These are phyloP conservation scores for Linnemannia hyalina DNA, from an alignment of 192 early-diverging fungal genomes.

Conservation along the genomic window DNA sequence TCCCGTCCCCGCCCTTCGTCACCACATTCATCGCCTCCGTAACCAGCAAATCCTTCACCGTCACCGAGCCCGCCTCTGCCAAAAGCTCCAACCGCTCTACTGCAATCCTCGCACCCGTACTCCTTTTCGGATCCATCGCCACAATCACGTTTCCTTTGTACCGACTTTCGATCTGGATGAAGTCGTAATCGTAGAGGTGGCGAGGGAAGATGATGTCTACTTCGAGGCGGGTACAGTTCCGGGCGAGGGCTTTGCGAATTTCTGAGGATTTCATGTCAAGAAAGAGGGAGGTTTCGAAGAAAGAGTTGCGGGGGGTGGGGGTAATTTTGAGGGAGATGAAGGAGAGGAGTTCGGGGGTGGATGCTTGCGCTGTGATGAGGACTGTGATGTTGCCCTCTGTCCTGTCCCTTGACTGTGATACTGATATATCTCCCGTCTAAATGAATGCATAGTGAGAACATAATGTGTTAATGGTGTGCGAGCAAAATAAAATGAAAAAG, in stretches of 20 bases:
- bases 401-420: background rate
- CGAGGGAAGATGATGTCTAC: background rate
- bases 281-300: background rate
- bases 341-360: background rate
- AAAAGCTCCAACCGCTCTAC: background rate
- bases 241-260: background rate
- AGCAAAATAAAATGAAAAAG: background rate
- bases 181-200: background rate
- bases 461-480: background rate
- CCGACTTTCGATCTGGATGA: background rate
- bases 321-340: background rate
- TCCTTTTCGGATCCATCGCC: background rate
- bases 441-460: background rate
- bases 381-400: background rate
- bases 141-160: background rate
- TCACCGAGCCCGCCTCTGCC: background rate
- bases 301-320: background rate
- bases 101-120: background rate
- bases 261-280: background rate
- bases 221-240: constrained; percentile 6
- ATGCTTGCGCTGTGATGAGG: background rate
- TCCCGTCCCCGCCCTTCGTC: background rate
- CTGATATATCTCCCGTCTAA: background rate
- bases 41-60: background rate
- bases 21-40: background rate